A percentile compares a stretch with the other conserved stretches of the same genome.
phyloP scores from a whole-genome alignment of 768 basidiomycete genomes.

The Gymnopilus junonius region DNA sequence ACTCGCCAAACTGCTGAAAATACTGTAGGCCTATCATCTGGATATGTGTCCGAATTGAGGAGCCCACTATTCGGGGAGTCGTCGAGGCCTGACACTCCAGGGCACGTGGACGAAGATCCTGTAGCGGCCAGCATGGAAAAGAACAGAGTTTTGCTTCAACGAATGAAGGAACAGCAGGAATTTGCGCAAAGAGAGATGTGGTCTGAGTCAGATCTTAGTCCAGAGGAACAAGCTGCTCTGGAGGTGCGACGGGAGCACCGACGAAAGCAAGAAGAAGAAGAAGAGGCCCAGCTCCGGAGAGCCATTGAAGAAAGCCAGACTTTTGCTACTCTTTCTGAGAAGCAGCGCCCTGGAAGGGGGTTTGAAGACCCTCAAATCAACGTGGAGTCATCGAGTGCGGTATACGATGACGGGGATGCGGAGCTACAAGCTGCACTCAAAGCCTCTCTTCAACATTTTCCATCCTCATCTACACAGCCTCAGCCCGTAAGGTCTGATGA shows the following conservation, averaged over 20 bases:
- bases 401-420: conserved; percentile 85
- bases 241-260: conserved; percentile 36
- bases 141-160: conserved; percentile 61
- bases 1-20: background rate
- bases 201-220: conserved; percentile 38
- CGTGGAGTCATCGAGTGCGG: background rate
- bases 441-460: conserved; percentile 78
- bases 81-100: conserved; percentile 3
- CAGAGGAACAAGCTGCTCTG: conserved; percentile 34
- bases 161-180: conserved; percentile 70
- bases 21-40: background rate
- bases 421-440: conserved; percentile 87
- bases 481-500: conserved; percentile 19
- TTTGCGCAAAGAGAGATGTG: conserved; percentile 64
- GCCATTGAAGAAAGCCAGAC: conserved; percentile 67
- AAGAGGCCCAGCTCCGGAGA: conserved; percentile 60
- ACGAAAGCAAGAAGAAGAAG: conserved; percentile 46
- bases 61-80: background rate
- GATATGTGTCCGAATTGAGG: conserved; percentile 18
- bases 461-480: conserved; percentile 30
- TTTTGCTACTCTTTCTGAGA: conserved; percentile 43
- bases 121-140: conserved; percentile 71
- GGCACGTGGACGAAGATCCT: conserved; percentile 49
- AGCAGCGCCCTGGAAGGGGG: conserved; percentile 7
- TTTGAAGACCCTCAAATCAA: background rate